Evolutionary conservation across 202 grass and related monocot genomes (phyloP).

Genomic region (Digitaria exilis): DNA sequence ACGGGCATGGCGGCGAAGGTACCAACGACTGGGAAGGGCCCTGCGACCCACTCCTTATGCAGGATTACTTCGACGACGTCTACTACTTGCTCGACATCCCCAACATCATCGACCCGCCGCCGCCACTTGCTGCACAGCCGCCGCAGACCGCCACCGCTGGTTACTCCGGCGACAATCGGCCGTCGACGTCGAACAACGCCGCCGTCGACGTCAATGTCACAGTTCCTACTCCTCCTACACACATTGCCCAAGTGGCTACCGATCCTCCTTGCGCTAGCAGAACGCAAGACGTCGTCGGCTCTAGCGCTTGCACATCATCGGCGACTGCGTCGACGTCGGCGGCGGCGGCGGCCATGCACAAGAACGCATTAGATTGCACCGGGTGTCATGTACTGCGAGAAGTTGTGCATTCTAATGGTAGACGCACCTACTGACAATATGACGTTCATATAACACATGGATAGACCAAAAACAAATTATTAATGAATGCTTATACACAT

Average conservation of each 20-base stretch:
- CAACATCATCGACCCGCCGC: neutral
- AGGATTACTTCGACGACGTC: constrained; percentile 4
- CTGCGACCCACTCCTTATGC: neutral
- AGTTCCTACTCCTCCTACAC: neutral
- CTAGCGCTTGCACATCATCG: neutral
- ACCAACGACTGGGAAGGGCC: neutral
- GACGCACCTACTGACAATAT: neutral
- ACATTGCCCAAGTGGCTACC: neutral
- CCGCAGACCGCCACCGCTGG: neutral
- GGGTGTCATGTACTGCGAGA: constrained; percentile 49
- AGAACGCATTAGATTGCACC: constrained; percentile 28
- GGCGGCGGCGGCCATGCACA: neutral
- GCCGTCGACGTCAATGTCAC: neutral
- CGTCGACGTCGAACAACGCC: neutral
- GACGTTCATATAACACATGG: neutral
- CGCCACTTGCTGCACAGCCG: neutral
- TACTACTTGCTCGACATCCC: constrained; percentile 11
- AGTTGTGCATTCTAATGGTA: constrained; percentile 51
- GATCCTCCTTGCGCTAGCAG: neutral
- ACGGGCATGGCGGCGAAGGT: neutral
- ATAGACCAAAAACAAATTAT: neutral
- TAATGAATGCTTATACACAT: no score
- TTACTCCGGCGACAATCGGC: neutral
- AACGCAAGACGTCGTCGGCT: neutral
- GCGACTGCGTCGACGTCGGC: neutral